A percentile compares a stretch with the other conserved stretches of the same genome.
phyloP scores from a whole-genome alignment of 164 flowering plant genomes.

The Magnolia changhungtana region DNA sequence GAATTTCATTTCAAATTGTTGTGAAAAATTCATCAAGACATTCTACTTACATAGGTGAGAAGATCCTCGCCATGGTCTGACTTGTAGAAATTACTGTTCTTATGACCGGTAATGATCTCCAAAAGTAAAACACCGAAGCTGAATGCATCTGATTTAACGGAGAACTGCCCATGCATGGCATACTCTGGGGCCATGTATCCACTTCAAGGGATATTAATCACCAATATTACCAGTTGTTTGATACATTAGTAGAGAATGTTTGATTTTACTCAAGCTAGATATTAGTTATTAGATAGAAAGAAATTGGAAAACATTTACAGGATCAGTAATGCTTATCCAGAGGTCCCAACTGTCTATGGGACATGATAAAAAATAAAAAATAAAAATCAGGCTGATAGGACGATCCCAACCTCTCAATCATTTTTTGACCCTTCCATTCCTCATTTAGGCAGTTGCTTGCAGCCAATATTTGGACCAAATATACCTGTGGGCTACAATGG shows the following conservation, averaged over 20 bases:
- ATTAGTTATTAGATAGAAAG: background rate
- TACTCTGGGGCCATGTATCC: slow-evolving; percentile 54
- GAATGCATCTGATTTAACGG: slow-evolving; percentile 41
- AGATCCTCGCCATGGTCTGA: slow-evolving; percentile 18
- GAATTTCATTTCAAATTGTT: too few relatives aligned
- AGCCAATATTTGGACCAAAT: too few relatives aligned
- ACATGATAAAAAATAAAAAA: too few relatives aligned
- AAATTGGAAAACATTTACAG: background rate
- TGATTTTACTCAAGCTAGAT: background rate
- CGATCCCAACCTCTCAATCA: too few relatives aligned
- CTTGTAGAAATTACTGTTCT: slow-evolving; percentile 16
- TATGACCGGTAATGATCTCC: slow-evolving; percentile 36
- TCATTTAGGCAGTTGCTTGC: too few relatives aligned
- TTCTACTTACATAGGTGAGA: slow-evolving; percentile 26
- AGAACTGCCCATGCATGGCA: slow-evolving; percentile 36
- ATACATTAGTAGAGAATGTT: background rate
- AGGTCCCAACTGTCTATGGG: too few relatives aligned
- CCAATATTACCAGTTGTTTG: background rate
- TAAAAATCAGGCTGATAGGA: too few relatives aligned
- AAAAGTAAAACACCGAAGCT: slow-evolving; percentile 50
- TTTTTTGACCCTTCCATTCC: too few relatives aligned
- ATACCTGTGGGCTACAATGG: too few relatives aligned
- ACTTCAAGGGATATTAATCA: slow-evolving; percentile 18
- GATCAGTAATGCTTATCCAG: too few relatives aligned
- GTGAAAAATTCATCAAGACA: background rate